A percentile compares a stretch with the other conserved stretches of the same genome.
phyloP scores from a whole-genome alignment of 768 basidiomycete genomes.

The Sutorius australiensis region DNA sequence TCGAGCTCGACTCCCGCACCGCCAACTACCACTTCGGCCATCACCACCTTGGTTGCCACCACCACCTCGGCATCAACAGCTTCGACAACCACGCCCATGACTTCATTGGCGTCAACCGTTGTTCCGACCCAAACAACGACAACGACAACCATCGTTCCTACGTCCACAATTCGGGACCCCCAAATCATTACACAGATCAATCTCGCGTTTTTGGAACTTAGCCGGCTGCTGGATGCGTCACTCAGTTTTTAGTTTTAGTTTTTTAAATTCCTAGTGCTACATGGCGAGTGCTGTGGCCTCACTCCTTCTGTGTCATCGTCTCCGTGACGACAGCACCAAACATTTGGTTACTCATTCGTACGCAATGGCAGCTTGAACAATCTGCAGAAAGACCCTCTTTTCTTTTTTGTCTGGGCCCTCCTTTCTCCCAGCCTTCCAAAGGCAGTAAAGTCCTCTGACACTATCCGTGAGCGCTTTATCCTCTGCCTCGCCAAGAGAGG shows the following conservation, averaged over 20 bases:
- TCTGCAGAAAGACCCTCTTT: slow-evolving; percentile 30
- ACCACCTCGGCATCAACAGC: slow-evolving; percentile 9
- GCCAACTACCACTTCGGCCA: slow-evolving; percentile 23
- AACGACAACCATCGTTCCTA: slow-evolving; percentile 4
- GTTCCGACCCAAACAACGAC: slow-evolving; percentile 9
- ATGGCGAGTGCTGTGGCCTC: background rate
- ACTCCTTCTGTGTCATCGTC: background rate
- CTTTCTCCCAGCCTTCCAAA: slow-evolving; percentile 49
- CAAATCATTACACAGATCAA: slow-evolving; percentile 23
- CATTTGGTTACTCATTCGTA: slow-evolving; percentile 9
- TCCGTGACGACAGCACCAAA: background rate
- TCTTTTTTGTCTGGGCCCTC: slow-evolving; percentile 19
- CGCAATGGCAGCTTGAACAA: slow-evolving; percentile 32
- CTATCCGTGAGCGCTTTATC: slow-evolving; percentile 47
- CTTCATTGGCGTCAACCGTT: slow-evolving; percentile 6
- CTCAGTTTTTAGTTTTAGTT: slow-evolving; percentile 2
- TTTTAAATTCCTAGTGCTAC: background rate
- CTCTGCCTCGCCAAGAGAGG: slow-evolving; percentile 12
- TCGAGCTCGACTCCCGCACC: slow-evolving; percentile 20
- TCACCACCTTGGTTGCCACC: slow-evolving; percentile 10
- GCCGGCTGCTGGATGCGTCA: slow-evolving; percentile 17
- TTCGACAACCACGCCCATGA: slow-evolving; percentile 6
- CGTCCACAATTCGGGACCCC: slow-evolving; percentile 18
- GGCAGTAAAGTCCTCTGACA: slow-evolving; percentile 52
- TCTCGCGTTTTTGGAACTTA: slow-evolving; percentile 25